A percentile compares a stretch with the other conserved stretches of the same genome.
Conservation (phyloP, 352 stramenopile species). For the Phytophthora chlamydospora region DNA sequence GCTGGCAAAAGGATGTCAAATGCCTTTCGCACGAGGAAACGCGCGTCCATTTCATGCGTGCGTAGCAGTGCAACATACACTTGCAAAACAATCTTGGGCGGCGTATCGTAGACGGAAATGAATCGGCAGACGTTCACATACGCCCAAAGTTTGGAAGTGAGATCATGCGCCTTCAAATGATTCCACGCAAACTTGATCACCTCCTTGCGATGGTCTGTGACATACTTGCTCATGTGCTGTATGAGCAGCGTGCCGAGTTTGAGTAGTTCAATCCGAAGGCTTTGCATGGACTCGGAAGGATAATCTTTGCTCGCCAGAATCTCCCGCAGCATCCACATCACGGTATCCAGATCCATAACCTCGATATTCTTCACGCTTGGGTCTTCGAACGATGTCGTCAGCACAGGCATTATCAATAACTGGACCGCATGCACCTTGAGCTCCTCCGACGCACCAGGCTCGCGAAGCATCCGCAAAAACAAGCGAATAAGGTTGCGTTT, state of each 20-base stretch:
- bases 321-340: conserved; percentile 90
- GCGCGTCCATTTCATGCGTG: conserved; percentile 94
- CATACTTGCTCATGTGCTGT: conserved; percentile 93
- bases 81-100: conserved; percentile 97
- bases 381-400: conserved; percentile 89
- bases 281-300: conserved; percentile 72
- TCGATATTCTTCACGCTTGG: conserved; percentile 75
- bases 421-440: conserved; percentile 94
- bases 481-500: conserved; percentile 90
- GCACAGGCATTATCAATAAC: conserved; percentile 94
- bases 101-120: conserved; percentile 96
- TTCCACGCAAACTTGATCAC: conserved; percentile 99
- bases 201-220: conserved; percentile 95
- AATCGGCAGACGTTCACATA: conserved; percentile 98
- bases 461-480: conserved; percentile 89
- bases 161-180: conserved; percentile 95
- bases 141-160: conserved; percentile 96
- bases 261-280: conserved; percentile 91
- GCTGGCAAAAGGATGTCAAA: conserved; percentile 96
- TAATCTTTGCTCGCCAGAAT: conserved; percentile 89
- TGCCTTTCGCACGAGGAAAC: conserved; percentile 93
- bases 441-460: conserved; percentile 74
- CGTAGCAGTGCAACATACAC: conserved; percentile 95
- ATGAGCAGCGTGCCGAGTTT: conserved; percentile 97
- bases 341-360: conserved; percentile 85